Evolutionary conservation across 164 flowering plant species (phyloP).

Genomic region (Santalum album): DNA sequence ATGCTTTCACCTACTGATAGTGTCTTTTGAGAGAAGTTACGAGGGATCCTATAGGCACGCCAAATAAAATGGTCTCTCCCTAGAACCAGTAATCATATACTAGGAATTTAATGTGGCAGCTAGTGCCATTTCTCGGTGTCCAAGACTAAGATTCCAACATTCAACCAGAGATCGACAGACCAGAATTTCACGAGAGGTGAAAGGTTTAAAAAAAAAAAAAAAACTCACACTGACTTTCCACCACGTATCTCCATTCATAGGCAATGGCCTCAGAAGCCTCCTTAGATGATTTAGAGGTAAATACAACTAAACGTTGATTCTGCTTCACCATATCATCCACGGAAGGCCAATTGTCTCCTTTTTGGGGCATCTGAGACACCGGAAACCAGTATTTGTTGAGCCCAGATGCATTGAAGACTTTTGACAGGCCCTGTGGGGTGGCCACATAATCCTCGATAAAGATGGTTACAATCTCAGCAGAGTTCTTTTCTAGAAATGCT

Average conservation of each 20-base stretch:
- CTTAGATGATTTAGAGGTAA: conserved; percentile 32
- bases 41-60: no score
- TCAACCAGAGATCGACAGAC: neutral
- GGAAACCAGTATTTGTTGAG: conserved; percentile 36
- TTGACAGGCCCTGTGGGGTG: conserved; percentile 23
- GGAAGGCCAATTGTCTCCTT: conserved; percentile 38
- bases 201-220: no score
- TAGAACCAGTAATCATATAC: neutral
- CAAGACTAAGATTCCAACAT: neutral
- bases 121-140: neutral
- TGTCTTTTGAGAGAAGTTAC: no score
- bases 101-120: neutral
- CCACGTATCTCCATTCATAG: conserved; percentile 37
- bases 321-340: conserved; percentile 40
- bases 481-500: conserved; percentile 42
- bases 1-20: no score
- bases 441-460: conserved; percentile 58
- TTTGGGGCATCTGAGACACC: conserved; percentile 18
- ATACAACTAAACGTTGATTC: conserved; percentile 41
- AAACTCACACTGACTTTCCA: conserved; percentile 40
- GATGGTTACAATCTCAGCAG: conserved; percentile 59
- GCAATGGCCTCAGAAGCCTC: conserved; percentile 45
- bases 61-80: no score
- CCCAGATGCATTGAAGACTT: conserved; percentile 30
- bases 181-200: neutral